Base-by-base conservation (phyloP, 345 rosid genomes). In the Triadica sebifera region DNA sequence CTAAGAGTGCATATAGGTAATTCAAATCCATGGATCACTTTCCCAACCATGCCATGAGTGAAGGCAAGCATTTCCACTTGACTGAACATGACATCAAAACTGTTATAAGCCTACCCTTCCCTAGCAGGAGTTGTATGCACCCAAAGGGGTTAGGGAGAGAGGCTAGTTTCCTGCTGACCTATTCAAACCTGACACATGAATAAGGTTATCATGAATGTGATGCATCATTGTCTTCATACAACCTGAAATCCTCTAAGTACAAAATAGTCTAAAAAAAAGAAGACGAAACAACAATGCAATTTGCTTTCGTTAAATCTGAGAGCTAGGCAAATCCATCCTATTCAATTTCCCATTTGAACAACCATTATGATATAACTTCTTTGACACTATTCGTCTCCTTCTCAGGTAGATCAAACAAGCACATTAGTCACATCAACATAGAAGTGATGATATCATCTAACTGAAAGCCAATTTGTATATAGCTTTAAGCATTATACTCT, bases 141-240 rank as follows among this genome's bases (percentile, higher is more conserved):
- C 75, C 63, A 12, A 34, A 65, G 34, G 65, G 71, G 65, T 56
- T 45, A 53, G 59, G 65, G 64, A 50, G n/a, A 69, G 61, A 61
- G 51, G 68, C 61, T 38, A 60, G 46, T 22, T 37, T n/a, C 52
- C 67, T 34, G 37, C 66, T 60, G 10, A 60, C 17, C 25, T 58
- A 47, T 51, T 59, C 55, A 69, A 60, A 38, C 67, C 61, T 22
- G 46, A 65, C 39, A 58, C 41, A 22, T n/a, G 66, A 58, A 67
- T 57, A 58, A 67, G 49, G 60, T 29, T 66, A 6, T n/a, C 39
- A 56, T 22, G 29, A 53, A 24, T 39, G 34, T 15, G 53, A 74
- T 52, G 64, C 69, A 45, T 41, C 24, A 39, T 55, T 39, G 1
- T 24, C 24, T 64, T 8, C 51, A 65, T 16, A 22, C 58, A 25